Evolutionary conservation across 169 alveolate genomes (phyloP).

Genomic region (Eimeria praecox): DNA sequence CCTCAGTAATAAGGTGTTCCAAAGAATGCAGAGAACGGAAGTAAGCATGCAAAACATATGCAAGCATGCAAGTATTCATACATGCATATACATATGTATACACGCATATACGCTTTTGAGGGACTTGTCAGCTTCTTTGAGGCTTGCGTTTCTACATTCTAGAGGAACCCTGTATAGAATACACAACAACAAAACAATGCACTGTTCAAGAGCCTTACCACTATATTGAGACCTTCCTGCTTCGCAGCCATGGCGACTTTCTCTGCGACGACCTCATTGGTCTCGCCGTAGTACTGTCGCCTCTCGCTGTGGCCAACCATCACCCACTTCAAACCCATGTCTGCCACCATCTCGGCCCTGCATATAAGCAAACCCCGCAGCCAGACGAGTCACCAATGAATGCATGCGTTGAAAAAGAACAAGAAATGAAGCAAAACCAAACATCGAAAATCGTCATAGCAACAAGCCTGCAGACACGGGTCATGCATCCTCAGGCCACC

Average conservation of each 20-base stretch:
- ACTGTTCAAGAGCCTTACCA: background rate
- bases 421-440: background rate
- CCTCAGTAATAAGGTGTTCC: background rate
- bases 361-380: slow-evolving; percentile 50
- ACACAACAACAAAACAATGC: background rate
- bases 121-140: background rate
- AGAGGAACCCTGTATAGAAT: background rate
- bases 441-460: background rate
- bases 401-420: background rate
- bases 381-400: background rate
- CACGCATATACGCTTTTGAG: background rate
- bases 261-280: slow-evolving; percentile 96
- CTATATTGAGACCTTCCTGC: slow-evolving; percentile 34
- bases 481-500: background rate
- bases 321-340: slow-evolving; percentile 96
- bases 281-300: slow-evolving; percentile 96
- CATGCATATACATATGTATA: background rate
- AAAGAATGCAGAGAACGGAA: background rate
- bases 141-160: background rate
- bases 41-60: background rate
- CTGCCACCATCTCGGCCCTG: slow-evolving; percentile 95
- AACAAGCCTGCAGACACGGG: background rate
- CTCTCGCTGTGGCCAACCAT: slow-evolving; percentile 99
- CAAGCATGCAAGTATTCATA: background rate
- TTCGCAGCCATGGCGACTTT: slow-evolving; percentile 93